Evolutionary conservation across 2,329 filamentous ascomycete genomes (phyloP).

Genomic region (Calonectria henricotiae): DNA sequence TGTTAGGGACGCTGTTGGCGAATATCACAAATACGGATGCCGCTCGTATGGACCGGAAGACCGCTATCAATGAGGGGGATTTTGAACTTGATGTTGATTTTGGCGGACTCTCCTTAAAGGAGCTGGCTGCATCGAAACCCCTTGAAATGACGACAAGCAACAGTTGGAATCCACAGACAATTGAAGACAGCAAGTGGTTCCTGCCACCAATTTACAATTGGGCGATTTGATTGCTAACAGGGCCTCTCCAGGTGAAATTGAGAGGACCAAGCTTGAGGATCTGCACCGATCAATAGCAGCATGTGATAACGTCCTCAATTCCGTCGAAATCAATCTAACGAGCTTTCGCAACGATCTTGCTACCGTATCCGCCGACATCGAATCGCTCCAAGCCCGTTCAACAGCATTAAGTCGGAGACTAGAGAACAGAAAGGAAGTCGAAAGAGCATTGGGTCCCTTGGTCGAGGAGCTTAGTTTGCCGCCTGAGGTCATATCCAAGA

Average conservation of each 20-base stretch:
- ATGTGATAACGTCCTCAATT: constrained; percentile 94
- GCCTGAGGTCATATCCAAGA: constrained; percentile 86
- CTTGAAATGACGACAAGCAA: constrained; percentile 39
- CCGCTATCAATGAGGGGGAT: constrained; percentile 65
- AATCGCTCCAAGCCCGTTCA: constrained; percentile 91
- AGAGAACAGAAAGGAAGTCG: constrained; percentile 90
- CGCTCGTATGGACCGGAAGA: constrained; percentile 37
- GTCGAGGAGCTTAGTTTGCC: constrained; percentile 94
- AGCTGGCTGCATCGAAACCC: constrained; percentile 70
- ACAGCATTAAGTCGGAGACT: constrained; percentile 86
- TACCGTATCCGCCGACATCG: constrained; percentile 93
- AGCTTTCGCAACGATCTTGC: constrained; percentile 96
- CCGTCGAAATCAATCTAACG: constrained; percentile 92
- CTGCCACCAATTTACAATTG: neutral
- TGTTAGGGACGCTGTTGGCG: constrained; percentile 71
- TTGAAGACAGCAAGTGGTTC: constrained; percentile 78
- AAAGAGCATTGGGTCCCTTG: constrained; percentile 88
- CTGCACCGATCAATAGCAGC: constrained; percentile 90
- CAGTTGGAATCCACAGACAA: constrained; percentile 72
- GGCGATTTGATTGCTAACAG: neutral
- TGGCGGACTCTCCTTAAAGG: constrained; percentile 81
- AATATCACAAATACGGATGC: constrained; percentile 46
- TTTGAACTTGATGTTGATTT: constrained; percentile 84
- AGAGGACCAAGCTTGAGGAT: constrained; percentile 89
- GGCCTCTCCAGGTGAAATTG: constrained; percentile 76